Base-by-base conservation (phyloP, 352 stramenopile species). In the Phytophthora hybrid region DNA sequence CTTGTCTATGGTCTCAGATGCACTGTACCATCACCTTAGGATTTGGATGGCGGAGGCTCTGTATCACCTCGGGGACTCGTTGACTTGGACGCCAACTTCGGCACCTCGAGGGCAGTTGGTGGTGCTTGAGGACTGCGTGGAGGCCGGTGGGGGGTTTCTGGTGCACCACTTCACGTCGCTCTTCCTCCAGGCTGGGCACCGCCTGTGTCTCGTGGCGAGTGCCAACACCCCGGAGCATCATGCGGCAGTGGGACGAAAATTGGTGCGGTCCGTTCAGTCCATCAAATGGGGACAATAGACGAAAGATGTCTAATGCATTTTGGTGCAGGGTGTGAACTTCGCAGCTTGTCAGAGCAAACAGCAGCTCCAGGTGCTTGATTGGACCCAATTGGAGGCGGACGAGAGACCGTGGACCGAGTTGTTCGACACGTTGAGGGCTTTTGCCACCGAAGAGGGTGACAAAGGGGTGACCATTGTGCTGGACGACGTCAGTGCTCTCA, bases 151-250 rank as follows among this genome's bases (percentile, higher is more conserved):
- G 19, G 69, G 70, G 26, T 93, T 93, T 61, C 66, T 95, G 47
- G 71, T 95, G 47, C 88, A 95, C 59, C 85, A 95, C 69, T 91
- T 95, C 29, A 41, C 85, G 26, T 77, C 86, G 66, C 79, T 93
- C 8, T 91, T 92, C 62, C 76, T 92, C 39, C 91, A 93, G 76
- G 84, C 84, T 53, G 82, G 83, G 2, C 83, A 92, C 73, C 82
- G 82, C 59, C 84, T 94, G 54, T 92, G 82, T 69, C 81, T 93
- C 59, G 71, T 90, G 32, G 80, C 79, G 39, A 77, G 80, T 49
- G 67, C 44, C 59, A 80, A 90, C 16, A 81, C 77, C 1, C 78
- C 76, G 14, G 86, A 90, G 5, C 86, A 94, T 59, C 92, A 92
- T 59, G 66, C 73, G 8, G 80, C 84, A 4, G 81, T 94, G 8